Evolutionary conservation across 495 filamentous ascomycete genomes (phyloP).

Genomic region (Xylaria bambusicola): DNA sequence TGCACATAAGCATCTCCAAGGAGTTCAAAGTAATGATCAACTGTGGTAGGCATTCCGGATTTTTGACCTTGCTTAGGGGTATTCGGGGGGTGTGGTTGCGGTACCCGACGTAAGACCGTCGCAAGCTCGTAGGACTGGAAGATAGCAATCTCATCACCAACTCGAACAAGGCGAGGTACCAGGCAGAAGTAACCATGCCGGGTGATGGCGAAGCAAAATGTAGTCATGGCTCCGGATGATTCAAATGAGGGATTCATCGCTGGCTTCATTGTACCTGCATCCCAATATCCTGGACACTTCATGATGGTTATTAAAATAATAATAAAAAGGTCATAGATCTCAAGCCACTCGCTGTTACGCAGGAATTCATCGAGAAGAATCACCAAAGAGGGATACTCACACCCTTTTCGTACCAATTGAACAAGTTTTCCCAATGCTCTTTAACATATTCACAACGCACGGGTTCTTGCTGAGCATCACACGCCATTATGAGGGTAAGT

Average conservation of each 20-base stretch:
- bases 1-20: slow-evolving; percentile 30
- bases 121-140: slow-evolving; percentile 18
- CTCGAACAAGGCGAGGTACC: slow-evolving; percentile 17
- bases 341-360: neutral
- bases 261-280: neutral
- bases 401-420: slow-evolving; percentile 13
- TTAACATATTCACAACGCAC: slow-evolving; percentile 14
- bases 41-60: neutral
- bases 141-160: slow-evolving; percentile 23
- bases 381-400: no score
- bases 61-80: neutral
- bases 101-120: slow-evolving; percentile 20
- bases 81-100: neutral
- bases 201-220: slow-evolving; percentile 26
- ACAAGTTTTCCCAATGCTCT: slow-evolving; percentile 19
- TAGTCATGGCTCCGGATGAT: slow-evolving; percentile 9
- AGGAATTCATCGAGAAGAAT: no score
- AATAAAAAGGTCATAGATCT: neutral
- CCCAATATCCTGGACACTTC: slow-evolving; percentile 13
- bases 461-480: slow-evolving; percentile 10
- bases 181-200: slow-evolving; percentile 27
- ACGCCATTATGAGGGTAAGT: slow-evolving; percentile 19
- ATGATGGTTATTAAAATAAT: neutral
- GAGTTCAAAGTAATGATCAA: slow-evolving; percentile 20
- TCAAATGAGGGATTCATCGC: slow-evolving; percentile 18